These are phyloP conservation scores for Alternaria arborescens DNA, from an alignment of 2,329 filamentous ascomycete genomes.

Conservation along the genomic window DNA sequence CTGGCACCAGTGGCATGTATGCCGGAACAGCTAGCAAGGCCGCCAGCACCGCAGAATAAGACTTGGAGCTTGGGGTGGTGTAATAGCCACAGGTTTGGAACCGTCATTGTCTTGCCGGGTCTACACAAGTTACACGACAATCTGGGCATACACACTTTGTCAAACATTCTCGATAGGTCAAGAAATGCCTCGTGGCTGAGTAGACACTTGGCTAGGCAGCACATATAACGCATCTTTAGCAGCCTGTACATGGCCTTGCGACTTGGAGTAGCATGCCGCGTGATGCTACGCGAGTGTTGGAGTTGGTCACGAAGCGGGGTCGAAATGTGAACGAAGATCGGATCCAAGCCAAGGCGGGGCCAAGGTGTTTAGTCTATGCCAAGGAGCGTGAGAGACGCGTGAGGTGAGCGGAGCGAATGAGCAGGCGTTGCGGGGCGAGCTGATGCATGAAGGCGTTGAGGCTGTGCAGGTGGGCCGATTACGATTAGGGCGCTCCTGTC, in stretches of 20 bases:
- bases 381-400: constrained; percentile 21
- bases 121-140: constrained; percentile 28
- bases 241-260: constrained; percentile 2
- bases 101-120: constrained; percentile 18
- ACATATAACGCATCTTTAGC: constrained; percentile 9
- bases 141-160: constrained; percentile 14
- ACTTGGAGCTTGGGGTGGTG: constrained; percentile 18
- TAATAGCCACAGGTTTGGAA: constrained; percentile 29
- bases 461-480: constrained; percentile 36
- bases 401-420: constrained; percentile 30
- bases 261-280: background rate
- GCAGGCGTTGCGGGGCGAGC: constrained; percentile 20
- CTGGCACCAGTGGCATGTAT: constrained; percentile 25
- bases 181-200: constrained; percentile 17
- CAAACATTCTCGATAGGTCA: constrained; percentile 16
- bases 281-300: constrained; percentile 10
- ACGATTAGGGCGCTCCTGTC: constrained; percentile 19
- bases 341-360: constrained; percentile 18
- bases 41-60: constrained; percentile 1
- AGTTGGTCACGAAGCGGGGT: constrained; percentile 17
- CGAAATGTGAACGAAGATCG: constrained; percentile 5
- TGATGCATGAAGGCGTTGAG: constrained; percentile 44
- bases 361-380: constrained; percentile 21
- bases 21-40: constrained; percentile 18
- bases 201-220: constrained; percentile 16